A percentile compares a stretch with the other conserved stretches of the same genome.
These are phyloP conservation scores for Phoma sp. DNA, from an alignment of 2,329 filamentous ascomycete species.

Conservation along the genomic window DNA sequence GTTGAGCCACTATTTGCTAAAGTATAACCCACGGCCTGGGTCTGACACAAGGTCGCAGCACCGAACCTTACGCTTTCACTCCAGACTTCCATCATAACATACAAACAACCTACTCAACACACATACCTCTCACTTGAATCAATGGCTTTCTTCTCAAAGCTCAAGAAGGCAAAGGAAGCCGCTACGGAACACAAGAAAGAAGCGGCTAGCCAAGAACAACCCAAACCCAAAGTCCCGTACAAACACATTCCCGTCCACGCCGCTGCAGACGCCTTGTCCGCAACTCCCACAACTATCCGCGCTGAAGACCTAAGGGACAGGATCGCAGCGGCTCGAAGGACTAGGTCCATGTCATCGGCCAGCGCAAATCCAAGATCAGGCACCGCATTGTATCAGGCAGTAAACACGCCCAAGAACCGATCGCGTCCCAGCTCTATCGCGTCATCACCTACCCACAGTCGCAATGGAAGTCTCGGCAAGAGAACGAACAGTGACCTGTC, in stretches of 20 bases:
- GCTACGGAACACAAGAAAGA: conserved; percentile 34
- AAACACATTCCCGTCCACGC: conserved; percentile 38
- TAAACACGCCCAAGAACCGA: conserved; percentile 1
- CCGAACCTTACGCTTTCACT: background rate
- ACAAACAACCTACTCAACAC: background rate
- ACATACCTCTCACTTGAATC: background rate
- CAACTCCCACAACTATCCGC: conserved; percentile 19
- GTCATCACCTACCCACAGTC: conserved; percentile 13
- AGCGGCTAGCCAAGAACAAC: conserved; percentile 18
- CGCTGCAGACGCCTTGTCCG: conserved; percentile 31
- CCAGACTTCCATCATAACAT: background rate
- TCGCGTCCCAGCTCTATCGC: conserved; percentile 18
- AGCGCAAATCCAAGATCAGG: conserved; percentile 1
- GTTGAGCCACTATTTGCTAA: conserved; percentile 15
- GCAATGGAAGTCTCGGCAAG: conserved; percentile 11
- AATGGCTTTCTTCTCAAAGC: conserved; percentile 44
- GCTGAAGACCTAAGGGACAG: conserved; percentile 24
- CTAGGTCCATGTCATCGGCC: conserved; percentile 7
- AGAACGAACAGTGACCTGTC: conserved; percentile 25
- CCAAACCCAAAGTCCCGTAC: conserved; percentile 29
- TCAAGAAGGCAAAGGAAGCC: conserved; percentile 41
- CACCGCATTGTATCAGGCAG: conserved; percentile 2
- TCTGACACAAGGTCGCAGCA: background rate
- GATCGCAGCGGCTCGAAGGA: conserved; percentile 27
- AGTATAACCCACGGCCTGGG: conserved; percentile 8